phyloP scores from a whole-genome alignment of 768 basidiomycete genomes.

The Mycena maculata region DNA sequence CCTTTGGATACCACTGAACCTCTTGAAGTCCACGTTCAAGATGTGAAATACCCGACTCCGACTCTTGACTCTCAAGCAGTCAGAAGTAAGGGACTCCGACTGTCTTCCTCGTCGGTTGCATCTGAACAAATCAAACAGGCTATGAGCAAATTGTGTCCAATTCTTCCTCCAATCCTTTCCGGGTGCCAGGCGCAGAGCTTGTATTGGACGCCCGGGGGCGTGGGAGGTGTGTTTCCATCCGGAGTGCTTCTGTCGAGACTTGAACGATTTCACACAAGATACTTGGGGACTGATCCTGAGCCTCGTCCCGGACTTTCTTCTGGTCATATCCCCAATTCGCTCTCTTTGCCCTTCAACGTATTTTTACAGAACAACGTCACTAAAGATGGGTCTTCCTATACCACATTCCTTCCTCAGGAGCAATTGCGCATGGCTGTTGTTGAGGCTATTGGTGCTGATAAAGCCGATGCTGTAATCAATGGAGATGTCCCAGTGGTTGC shows the following conservation, averaged over 20 bases:
- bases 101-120: slow-evolving; percentile 20
- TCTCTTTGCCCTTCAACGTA: slow-evolving; percentile 83
- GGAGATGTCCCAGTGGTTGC: slow-evolving; percentile 75
- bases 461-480: slow-evolving; percentile 65
- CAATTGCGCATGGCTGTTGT: slow-evolving; percentile 72
- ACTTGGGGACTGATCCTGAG: slow-evolving; percentile 84
- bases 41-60: slow-evolving; percentile 63
- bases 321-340: slow-evolving; percentile 92
- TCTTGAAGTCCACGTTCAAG: slow-evolving; percentile 33
- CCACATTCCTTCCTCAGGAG: slow-evolving; percentile 66
- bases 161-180: slow-evolving; percentile 58
- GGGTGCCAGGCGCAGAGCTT: slow-evolving; percentile 64
- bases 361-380: slow-evolving; percentile 66
- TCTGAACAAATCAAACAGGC: slow-evolving; percentile 52
- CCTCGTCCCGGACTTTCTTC: slow-evolving; percentile 89
- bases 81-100: slow-evolving; percentile 56
- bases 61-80: slow-evolving; percentile 61
- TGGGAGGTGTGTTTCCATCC: slow-evolving; percentile 68
- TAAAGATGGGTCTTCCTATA: slow-evolving; percentile 61
- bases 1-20: slow-evolving; percentile 58
- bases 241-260: not conserved
- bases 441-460: slow-evolving; percentile 69
- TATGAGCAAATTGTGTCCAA: slow-evolving; percentile 88
- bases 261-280: slow-evolving; percentile 58
- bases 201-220: slow-evolving; percentile 89